Conservation (phyloP, 169 alveolate species). For the Cryptosporidium sp. region DNA sequence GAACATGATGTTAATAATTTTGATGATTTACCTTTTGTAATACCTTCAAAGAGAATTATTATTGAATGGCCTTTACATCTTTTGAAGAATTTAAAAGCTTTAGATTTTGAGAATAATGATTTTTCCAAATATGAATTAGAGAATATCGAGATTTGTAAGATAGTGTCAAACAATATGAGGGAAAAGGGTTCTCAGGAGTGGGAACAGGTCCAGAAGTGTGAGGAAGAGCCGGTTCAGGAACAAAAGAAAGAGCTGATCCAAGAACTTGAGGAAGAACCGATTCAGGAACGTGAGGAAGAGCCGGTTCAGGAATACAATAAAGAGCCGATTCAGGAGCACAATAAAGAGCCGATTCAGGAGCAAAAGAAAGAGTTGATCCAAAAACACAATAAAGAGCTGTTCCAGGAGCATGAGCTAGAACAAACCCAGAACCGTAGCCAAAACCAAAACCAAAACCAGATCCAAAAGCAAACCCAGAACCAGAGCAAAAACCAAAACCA, state of each 20-base stretch:
- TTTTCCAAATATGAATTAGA: neutral
- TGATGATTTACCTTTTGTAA: conserved; percentile 49
- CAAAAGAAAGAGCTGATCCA: neutral
- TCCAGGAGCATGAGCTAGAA: neutral
- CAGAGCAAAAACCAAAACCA: neutral
- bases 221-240: neutral
- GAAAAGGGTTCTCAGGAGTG: neutral
- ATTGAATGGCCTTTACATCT: conserved; percentile 39
- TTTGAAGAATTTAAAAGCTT: too few relatives aligned
- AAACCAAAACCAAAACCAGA: neutral
- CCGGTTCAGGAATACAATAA: neutral
- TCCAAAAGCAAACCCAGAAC: neutral
- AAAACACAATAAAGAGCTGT: too few relatives aligned
- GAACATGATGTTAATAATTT: neutral
- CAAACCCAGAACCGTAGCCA: neutral
- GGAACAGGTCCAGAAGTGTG: neutral
- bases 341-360: too few relatives aligned
- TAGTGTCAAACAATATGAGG: neutral
- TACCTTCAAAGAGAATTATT: conserved; percentile 26
- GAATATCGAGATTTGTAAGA: neutral
- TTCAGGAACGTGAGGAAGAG: neutral
- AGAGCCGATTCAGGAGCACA: neutral
- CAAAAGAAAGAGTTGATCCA: too few relatives aligned
- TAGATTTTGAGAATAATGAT: neutral
- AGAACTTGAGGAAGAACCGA: neutral